phyloP scores from a whole-genome alignment of 2,329 filamentous ascomycete species.

The Colletotrichum euphorbiae region DNA sequence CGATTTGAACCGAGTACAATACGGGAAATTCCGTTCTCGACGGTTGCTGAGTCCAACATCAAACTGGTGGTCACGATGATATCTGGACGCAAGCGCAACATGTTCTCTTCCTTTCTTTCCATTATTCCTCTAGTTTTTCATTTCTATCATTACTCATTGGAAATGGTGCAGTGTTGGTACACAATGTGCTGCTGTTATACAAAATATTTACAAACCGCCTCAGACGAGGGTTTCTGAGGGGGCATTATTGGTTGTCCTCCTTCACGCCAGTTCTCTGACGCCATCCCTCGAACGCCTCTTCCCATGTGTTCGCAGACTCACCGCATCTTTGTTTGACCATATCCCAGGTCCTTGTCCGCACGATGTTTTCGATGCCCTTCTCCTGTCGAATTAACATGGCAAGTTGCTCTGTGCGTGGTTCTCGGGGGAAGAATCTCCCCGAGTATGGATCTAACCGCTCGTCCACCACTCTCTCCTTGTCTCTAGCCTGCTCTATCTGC shows the following conservation, averaged over 20 bases:
- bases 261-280: slow-evolving; percentile 16
- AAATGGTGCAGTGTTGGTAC: slow-evolving; percentile 31
- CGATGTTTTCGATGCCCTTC: slow-evolving; percentile 79
- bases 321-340: slow-evolving; percentile 81
- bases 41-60: not conserved
- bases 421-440: slow-evolving; percentile 80
- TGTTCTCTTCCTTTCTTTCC: no score
- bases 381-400: slow-evolving; percentile 81
- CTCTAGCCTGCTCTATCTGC: slow-evolving; percentile 76
- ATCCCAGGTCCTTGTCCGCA: slow-evolving; percentile 85
- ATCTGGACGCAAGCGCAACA: not conserved
- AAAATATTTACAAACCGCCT: not conserved
- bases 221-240: no score
- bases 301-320: slow-evolving; percentile 68
- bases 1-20: no score
- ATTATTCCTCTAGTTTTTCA: no score
- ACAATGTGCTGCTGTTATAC: not conserved
- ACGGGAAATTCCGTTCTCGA: no score
- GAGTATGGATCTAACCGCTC: slow-evolving; percentile 95
- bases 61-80: not conserved
- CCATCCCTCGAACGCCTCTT: slow-evolving; percentile 75
- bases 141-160: slow-evolving; percentile 24
- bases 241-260: slow-evolving; percentile 5
- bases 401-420: slow-evolving; percentile 83
- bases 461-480: slow-evolving; percentile 81